Conservation (phyloP, 2,329 filamentous ascomycete species). For the Ophiostoma australiae region DNA sequence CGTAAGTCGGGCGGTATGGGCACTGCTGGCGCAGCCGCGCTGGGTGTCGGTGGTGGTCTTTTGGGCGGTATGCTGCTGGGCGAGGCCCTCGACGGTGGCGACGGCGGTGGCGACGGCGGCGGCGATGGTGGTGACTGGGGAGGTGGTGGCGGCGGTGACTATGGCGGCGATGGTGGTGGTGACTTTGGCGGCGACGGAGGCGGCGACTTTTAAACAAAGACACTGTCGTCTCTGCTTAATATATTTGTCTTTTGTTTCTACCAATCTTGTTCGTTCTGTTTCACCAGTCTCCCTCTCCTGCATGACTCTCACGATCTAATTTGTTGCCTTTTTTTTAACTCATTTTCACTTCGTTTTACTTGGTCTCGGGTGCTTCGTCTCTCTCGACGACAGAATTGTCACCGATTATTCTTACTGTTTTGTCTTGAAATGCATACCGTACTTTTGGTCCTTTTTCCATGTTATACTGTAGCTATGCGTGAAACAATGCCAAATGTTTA, state of each 20-base stretch:
- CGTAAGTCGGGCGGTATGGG: slow-evolving; percentile 51
- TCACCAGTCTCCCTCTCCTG: not conserved
- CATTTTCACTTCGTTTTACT: not conserved
- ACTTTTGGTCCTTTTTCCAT: not conserved
- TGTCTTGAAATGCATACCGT: not conserved
- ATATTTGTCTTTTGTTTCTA: not conserved
- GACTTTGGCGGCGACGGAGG: not conserved
- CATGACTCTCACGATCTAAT: not conserved
- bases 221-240: not conserved
- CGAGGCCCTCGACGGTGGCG: slow-evolving; percentile 58
- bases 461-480: not conserved
- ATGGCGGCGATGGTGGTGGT: not conserved
- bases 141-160: slow-evolving; percentile 33
- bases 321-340: not conserved
- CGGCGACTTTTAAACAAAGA: not conserved
- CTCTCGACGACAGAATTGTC: not conserved
- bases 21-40: slow-evolving; percentile 65
- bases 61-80: slow-evolving; percentile 70
- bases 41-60: slow-evolving; percentile 77
- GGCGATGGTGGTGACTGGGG: slow-evolving; percentile 42
- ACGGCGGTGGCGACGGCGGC: slow-evolving; percentile 57
- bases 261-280: not conserved
- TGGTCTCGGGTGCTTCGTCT: not conserved
- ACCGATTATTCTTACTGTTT: not conserved
- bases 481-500: not conserved